Conservation (phyloP, 2,329 filamentous ascomycete genomes). For the Moelleriella libera region DNA sequence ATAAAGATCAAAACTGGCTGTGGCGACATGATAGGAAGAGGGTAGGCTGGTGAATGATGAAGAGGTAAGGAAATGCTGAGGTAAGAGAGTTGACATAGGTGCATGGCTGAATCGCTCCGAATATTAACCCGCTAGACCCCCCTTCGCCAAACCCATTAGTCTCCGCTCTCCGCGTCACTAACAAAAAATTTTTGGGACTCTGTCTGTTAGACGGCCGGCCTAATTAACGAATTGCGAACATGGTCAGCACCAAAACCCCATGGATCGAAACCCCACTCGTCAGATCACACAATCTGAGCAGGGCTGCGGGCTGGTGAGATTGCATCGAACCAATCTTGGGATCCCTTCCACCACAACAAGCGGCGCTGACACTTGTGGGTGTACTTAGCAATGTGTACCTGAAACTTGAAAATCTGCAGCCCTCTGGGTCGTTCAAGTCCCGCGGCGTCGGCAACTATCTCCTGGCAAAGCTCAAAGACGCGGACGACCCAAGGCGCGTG, state of each 20-base stretch:
- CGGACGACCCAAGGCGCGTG: conserved; percentile 1
- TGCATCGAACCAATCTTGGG: not conserved
- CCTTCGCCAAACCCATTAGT: no score
- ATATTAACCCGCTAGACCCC: no score
- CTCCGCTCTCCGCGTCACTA: no score
- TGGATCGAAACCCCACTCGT: conserved; percentile 58
- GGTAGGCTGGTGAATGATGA: no score
- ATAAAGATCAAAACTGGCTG: no score
- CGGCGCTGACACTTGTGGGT: not conserved
- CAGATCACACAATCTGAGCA: conserved; percentile 35
- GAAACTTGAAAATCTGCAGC: conserved; percentile 72
- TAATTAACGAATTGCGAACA: not conserved
- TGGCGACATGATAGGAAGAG: no score
- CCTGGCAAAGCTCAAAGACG: conserved; percentile 21
- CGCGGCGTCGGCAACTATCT: conserved; percentile 61
- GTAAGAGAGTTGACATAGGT: no score
- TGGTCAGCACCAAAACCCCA: conserved; percentile 17
- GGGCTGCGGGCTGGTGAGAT: conserved; percentile 8
- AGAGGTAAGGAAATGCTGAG: no score
- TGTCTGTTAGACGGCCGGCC: no score
- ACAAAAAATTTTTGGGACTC: no score
- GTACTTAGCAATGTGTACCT: conserved; percentile 54
- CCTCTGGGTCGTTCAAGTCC: conserved; percentile 75
- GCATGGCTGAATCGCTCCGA: no score
- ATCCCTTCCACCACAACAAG: not conserved